Evolutionary conservation across 1,139 yeast species (phyloP), one percentile per base, ranked within the genome.

Genomic region (Blastobotrys petasosporus): DNA sequence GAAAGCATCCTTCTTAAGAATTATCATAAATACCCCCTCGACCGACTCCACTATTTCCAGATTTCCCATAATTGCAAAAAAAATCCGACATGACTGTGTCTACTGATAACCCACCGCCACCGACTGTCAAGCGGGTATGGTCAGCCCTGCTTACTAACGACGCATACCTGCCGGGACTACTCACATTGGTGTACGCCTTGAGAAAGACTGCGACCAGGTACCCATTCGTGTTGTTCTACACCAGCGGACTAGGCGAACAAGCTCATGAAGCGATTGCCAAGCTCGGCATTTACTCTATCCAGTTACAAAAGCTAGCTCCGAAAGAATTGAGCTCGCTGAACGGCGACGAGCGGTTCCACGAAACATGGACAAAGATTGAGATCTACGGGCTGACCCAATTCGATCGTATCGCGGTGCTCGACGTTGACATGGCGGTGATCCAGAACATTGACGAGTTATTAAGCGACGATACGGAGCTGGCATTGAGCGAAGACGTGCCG

Each of bases 351-450:
- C 63, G 82, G 33, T 77, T 77, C 58, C 65, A 72, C 53, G 81
- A 77, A 57, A 76, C 81, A 50, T 77, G 81, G 80, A 68, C 79
- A 31, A 78, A 77, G 58, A 57, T 77, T 39, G 77, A 74, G 58
- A 74, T 78, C 8, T 77, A 77, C 54, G 66, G 70, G 16, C 61
- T 77, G 45, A 54, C 59, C 11, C 74, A 76, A 51, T 77, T 69
- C 50, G 70, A 75, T 11, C 63, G 77, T 31, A 73, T 77, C 5
- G 74, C 75, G 20, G 77, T 73, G 51, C 63, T 77, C 44, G 82
- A 78, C 56, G 69, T 75, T 15, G 82, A 77, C 59, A 77, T 77
- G 81, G 64, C 75, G 23, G 75, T 77, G 1, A 49, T 73, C 11
- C 63, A 65, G 42, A 76, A 77, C 54, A 75, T 77, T 75, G 82